Evolutionary conservation across 169 alveolate genomes (phyloP), one percentile per base, ranked within the genome.

Genomic region (Plasmodium gaboni): DNA sequence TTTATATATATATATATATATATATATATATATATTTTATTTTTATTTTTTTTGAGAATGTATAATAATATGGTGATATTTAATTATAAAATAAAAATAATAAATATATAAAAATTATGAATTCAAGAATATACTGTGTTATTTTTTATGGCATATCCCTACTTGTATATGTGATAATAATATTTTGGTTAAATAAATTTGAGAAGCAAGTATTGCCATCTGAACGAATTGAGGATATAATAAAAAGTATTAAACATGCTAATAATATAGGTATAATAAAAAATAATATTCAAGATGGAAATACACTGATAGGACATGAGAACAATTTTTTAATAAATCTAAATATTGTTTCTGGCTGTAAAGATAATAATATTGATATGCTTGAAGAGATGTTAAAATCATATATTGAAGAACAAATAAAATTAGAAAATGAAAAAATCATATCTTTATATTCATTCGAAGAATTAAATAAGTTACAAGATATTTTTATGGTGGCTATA

Each of bases 181-280:
- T 86, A 42, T 86, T 59, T 53, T 86, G 19, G 1, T 42, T 86
- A 22, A 86, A 86, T 48, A 86, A 46, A 53, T 86, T 60, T 71
- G 92, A 86, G 51, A 57, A 87, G 59, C 69, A 86, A 26, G 64
- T 38, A 51, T 12, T 86, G 3, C 87, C 92, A 17, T 5, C 42
- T 38, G 38, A 71, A 46, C 26, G 53, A 13, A 26, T 86, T 53
- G 32, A 48, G 13, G 22, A 60, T 15, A 55, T 55, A 6, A 17
- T 6, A 17, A 15, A 15, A 55, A 38, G 5, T 1, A 38, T 38
- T 38, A 38, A 38, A 5, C 9, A 46, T 17, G 53, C 57, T 51
- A 24, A n/a, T 5, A 51, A 46, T 2, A 13, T 71, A 17, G 10
- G 32, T 71, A 63, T 48, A 38, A 26, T 17, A 24, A 22, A 48